Percentiles rank a stretch among this genome's conserved stretches.
Evolutionary conservation across 2,329 filamentous ascomycete genomes (phyloP).

Genomic region (Biscogniauxia mediterranea): DNA sequence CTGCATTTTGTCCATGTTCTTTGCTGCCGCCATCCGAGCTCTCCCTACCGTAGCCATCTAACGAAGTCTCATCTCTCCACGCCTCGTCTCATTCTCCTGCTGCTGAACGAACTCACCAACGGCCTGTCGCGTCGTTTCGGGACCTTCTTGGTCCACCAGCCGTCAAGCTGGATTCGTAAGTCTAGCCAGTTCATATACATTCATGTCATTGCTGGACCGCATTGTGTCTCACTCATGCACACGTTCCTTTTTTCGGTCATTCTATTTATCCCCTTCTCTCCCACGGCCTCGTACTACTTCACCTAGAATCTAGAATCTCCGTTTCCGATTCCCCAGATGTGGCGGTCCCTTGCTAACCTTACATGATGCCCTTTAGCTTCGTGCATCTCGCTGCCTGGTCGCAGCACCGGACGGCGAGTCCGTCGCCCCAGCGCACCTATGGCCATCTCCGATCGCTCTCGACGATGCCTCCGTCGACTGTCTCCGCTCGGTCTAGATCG

Average conservation of each 20-base stretch:
- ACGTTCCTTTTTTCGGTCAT: neutral
- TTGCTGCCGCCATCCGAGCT: constrained; percentile 3
- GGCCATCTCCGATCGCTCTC: constrained; percentile 55
- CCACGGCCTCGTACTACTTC: neutral
- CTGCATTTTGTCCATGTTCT: constrained; percentile 11
- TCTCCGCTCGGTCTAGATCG: constrained; percentile 39
- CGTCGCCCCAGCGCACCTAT: constrained; percentile 38
- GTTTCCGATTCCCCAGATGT: neutral
- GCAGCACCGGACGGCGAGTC: constrained; percentile 39
- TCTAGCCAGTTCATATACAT: constrained; percentile 8
- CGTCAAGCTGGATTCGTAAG: constrained; percentile 37
- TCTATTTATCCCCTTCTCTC: constrained; percentile 1
- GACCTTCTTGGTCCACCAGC: constrained; percentile 32
- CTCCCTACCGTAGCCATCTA: constrained; percentile 11
- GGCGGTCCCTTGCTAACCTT: neutral
- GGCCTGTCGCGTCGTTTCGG: constrained; percentile 22
- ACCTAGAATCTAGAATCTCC: neutral
- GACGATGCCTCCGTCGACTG: constrained; percentile 46
- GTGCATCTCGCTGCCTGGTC: constrained; percentile 54
- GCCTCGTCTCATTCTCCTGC: constrained; percentile 22
- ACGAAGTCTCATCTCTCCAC: constrained; percentile 9
- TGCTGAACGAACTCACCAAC: constrained; percentile 16
- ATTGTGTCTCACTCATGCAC: neutral
- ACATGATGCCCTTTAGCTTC: constrained; percentile 41
- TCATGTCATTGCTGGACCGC: neutral